These are phyloP conservation scores for Metschnikowia cerradonensis DNA, from an alignment of 805 yeast species.

Conservation along the genomic window DNA sequence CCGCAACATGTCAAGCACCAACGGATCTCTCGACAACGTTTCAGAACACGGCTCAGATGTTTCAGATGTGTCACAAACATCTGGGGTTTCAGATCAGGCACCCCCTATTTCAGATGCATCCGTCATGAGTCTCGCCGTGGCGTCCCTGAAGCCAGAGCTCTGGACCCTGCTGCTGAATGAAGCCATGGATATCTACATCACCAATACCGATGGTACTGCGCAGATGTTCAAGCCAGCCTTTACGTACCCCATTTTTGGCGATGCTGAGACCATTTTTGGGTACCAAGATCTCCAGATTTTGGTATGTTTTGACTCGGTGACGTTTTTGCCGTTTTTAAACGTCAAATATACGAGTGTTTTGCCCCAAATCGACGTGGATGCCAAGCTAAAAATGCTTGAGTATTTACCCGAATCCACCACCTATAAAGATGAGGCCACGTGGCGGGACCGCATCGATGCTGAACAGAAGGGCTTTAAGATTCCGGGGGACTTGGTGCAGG, in stretches of 20 bases:
- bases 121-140: conserved; percentile 11
- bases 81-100: too few species aligned
- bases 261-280: conserved; percentile 84
- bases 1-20: too few species aligned
- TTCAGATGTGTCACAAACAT: too few species aligned
- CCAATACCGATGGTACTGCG: conserved; percentile 55
- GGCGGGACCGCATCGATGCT: conserved; percentile 55
- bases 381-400: conserved; percentile 49
- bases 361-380: conserved; percentile 55
- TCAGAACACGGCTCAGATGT: too few species aligned
- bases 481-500: conserved; percentile 35
- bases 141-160: conserved; percentile 52
- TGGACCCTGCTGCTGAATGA: conserved; percentile 79
- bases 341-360: conserved; percentile 54
- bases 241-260: conserved; percentile 94
- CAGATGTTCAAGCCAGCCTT: conserved; percentile 66
- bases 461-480: conserved; percentile 44
- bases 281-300: conserved; percentile 65
- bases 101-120: too few species aligned
- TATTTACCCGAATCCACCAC: conserved; percentile 61
- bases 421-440: conserved; percentile 57
- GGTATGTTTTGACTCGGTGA: conserved; percentile 65
- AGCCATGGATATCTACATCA: conserved; percentile 51
- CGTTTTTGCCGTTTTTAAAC: conserved; percentile 69
- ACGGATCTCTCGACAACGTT: too few species aligned